These are phyloP conservation scores for Yarrowia divulgata DNA, from an alignment of 805 yeast genomes.

Conservation along the genomic window DNA sequence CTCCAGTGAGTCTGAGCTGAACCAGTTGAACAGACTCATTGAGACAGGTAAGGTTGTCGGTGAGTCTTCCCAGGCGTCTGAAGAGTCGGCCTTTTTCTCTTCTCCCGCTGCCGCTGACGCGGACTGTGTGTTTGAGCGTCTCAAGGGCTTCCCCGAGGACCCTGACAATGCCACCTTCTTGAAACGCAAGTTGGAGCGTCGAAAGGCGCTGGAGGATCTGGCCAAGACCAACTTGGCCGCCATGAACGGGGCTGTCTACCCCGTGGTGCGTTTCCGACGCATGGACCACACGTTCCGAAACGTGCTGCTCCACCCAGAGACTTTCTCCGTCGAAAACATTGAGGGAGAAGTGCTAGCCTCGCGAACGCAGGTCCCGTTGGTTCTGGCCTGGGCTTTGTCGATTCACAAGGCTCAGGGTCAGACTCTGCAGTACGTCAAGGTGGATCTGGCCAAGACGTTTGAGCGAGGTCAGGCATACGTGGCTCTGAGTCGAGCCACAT, in stretches of 20 bases:
- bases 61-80: conserved; percentile 17
- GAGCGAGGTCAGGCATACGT: conserved; percentile 97
- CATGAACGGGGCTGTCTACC: conserved; percentile 53
- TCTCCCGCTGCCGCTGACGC: background rate
- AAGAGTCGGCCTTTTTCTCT: conserved; percentile 6
- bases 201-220: conserved; percentile 14
- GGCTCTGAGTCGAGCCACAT: conserved; percentile 88
- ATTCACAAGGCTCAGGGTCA: conserved; percentile 97
- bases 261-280: conserved; percentile 77
- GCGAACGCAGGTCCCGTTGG: conserved; percentile 81
- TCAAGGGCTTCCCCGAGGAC: conserved; percentile 39
- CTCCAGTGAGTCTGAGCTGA: conserved; percentile 12
- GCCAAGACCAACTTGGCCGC: conserved; percentile 6
- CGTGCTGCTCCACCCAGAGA: conserved; percentile 81
- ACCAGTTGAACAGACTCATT: background rate
- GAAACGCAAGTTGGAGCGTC: conserved; percentile 14
- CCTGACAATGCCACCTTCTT: conserved; percentile 39
- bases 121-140: conserved; percentile 32
- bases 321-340: conserved; percentile 82
- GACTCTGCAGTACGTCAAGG: conserved; percentile 75
- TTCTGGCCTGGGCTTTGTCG: conserved; percentile 95
- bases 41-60: conserved; percentile 1
- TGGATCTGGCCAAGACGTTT: conserved; percentile 76
- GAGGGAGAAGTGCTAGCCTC: conserved; percentile 70
- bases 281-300: conserved; percentile 76